Conservation (phyloP, 345 rosid species). For the Eucalyptus polyanthemos region DNA sequence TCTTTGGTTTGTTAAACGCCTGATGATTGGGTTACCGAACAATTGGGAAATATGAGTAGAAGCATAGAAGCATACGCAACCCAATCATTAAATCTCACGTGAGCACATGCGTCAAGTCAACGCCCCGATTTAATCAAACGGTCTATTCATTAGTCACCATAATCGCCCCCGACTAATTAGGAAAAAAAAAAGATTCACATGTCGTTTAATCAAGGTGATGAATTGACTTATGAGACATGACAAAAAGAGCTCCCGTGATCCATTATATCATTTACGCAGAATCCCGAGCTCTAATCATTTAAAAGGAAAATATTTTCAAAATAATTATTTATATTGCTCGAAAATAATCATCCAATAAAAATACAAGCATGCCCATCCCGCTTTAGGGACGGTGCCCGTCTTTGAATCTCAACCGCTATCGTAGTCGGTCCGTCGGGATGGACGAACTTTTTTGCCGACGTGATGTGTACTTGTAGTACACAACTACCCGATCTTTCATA, state of each 20-base stretch:
- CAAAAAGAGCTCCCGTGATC: neutral
- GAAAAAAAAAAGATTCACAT: neutral
- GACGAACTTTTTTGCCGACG: neutral
- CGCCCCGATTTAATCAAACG: neutral
- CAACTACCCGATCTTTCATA: neutral
- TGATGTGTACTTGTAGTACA: neutral
- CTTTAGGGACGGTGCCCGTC: too few species aligned
- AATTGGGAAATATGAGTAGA: neutral
- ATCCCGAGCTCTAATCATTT: neutral
- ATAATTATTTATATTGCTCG: neutral
- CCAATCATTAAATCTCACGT: neutral
- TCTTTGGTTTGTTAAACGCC: neutral
- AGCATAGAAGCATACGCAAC: neutral
- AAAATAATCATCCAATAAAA: neutral
- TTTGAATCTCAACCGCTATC: neutral
- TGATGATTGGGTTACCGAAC: neutral
- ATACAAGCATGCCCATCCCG: too few species aligned
- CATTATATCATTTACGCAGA: neutral
- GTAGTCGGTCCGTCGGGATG: neutral
- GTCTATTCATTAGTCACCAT: neutral
- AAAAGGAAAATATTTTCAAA: accelerated
- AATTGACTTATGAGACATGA: neutral
- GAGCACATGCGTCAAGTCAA: neutral
- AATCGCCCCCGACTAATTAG: neutral
- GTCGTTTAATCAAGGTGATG: neutral